Evolutionary conservation across 2,329 filamentous ascomycete genomes (phyloP).

Genomic region (Paracoccidioides brasiliensis): DNA sequence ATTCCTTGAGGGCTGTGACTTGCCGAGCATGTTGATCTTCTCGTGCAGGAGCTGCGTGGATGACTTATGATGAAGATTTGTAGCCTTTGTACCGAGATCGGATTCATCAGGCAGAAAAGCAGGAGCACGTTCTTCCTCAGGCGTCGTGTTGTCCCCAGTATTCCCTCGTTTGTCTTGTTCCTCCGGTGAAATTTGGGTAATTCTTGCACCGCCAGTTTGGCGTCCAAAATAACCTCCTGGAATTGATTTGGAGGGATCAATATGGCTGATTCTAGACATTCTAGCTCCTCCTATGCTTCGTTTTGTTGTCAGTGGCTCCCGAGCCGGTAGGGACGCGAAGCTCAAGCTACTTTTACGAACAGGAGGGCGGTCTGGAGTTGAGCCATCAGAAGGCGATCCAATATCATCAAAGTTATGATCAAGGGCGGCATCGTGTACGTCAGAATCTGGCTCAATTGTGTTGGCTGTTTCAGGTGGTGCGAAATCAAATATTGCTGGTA

Average conservation of each 20-base stretch:
- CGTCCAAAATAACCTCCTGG: constrained; percentile 62
- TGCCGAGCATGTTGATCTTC: constrained; percentile 65
- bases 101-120: constrained; percentile 37
- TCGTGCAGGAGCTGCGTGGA: constrained; percentile 91
- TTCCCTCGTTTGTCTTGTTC: constrained; percentile 30
- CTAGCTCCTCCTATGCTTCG: constrained; percentile 63
- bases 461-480: constrained; percentile 7
- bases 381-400: constrained; percentile 35
- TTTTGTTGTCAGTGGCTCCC: constrained; percentile 73
- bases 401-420: constrained; percentile 32
- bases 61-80: constrained; percentile 61
- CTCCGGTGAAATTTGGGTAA: constrained; percentile 19
- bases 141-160: constrained; percentile 34
- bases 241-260: constrained; percentile 48
- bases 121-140: constrained; percentile 39
- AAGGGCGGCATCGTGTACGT: constrained; percentile 19
- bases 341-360: constrained; percentile 90
- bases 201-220: constrained; percentile 50
- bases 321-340: constrained; percentile 81
- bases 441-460: constrained; percentile 13
- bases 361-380: constrained; percentile 45
- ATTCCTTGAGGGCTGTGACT: constrained; percentile 36
- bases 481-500: background rate
- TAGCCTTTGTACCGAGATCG: constrained; percentile 37
- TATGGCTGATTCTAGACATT: constrained; percentile 61